Evolutionary conservation across 257 asterid species (phyloP).

Genomic region (Craterostigma plantagineum): DNA sequence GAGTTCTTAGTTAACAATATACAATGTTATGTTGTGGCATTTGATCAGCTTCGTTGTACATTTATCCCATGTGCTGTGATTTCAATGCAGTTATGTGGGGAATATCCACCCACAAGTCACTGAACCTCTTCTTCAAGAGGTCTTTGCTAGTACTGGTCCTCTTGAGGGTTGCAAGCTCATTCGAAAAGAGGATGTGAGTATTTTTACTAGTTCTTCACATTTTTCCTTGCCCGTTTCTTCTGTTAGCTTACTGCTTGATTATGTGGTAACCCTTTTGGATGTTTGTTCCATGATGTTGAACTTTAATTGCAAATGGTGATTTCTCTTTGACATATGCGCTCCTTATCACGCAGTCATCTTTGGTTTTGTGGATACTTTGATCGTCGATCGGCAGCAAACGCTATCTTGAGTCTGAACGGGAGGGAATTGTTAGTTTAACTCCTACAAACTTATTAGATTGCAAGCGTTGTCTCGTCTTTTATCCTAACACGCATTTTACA

Average conservation of each 20-base stretch:
- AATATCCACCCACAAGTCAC: constrained; percentile 73
- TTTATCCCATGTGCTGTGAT: constrained; percentile 24
- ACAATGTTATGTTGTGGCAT: too few species aligned
- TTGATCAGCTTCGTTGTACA: too few species aligned
- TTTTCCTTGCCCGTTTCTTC: too few species aligned
- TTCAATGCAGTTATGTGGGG: constrained; percentile 81
- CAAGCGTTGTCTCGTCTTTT: not conserved
- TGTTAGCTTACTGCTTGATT: too few species aligned
- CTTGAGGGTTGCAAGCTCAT: constrained; percentile 81
- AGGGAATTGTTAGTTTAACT: constrained; percentile 42
- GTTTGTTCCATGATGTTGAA: constrained; percentile 1
- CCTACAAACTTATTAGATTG: not conserved
- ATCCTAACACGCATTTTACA: constrained; percentile 14
- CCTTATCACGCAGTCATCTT: constrained; percentile 38
- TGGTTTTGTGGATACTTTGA: constrained; percentile 47
- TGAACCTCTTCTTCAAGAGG: constrained; percentile 85
- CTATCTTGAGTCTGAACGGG: constrained; percentile 36
- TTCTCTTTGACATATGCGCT: constrained; percentile 2
- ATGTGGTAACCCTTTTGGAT: not conserved
- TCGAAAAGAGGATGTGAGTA: constrained; percentile 69
- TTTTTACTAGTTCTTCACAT: too few species aligned
- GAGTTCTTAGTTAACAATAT: constrained; percentile 29
- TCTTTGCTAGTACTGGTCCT: constrained; percentile 73
- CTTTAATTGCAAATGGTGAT: not conserved
- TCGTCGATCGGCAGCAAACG: constrained; percentile 44